A percentile compares a stretch with the other conserved stretches of the same genome.
Conservation (phyloP, 805 yeast genomes). For the Limtongozyma cylindracea region DNA sequence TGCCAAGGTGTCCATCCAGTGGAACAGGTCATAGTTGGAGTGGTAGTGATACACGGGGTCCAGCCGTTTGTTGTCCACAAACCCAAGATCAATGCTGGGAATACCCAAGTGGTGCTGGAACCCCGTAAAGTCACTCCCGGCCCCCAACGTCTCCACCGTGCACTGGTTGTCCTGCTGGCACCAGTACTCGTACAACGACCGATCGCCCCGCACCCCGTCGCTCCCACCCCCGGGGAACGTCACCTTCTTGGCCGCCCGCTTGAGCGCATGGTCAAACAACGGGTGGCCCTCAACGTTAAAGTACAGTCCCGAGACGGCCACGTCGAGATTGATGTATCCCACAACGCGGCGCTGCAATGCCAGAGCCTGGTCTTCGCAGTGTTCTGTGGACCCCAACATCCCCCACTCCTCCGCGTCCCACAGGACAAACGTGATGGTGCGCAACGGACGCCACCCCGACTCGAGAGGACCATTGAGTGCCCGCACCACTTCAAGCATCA, state of each 20-base stretch:
- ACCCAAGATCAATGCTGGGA: slow-evolving; percentile 25
- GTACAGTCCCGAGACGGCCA: slow-evolving; percentile 24
- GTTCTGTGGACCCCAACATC: slow-evolving; percentile 54
- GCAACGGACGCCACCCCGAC: slow-evolving; percentile 45
- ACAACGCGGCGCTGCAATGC: slow-evolving; percentile 22
- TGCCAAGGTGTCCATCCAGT: slow-evolving; percentile 41
- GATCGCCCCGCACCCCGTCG: too few species aligned
- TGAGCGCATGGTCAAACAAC: slow-evolving; percentile 18
- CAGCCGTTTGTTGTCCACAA: slow-evolving; percentile 7
- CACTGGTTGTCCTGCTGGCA: slow-evolving; percentile 9
- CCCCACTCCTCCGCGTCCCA: slow-evolving; percentile 75
- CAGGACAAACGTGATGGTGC: slow-evolving; percentile 44
- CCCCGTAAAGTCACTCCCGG: slow-evolving; percentile 21
- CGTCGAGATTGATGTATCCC: slow-evolving; percentile 50
- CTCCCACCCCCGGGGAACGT: slow-evolving; percentile 20
- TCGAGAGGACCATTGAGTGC: slow-evolving; percentile 24
- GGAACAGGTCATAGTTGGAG: slow-evolving; percentile 45
- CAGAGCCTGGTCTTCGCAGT: slow-evolving; percentile 32
- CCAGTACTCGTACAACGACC: slow-evolving; percentile 26
- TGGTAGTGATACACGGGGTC: slow-evolving; percentile 52
- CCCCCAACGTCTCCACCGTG: slow-evolving; percentile 5
- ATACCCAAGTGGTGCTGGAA: slow-evolving; percentile 46
- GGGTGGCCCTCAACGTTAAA: slow-evolving; percentile 28
- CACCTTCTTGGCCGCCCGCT: slow-evolving; percentile 18
- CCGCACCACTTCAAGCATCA: slow-evolving; percentile 34